These are phyloP conservation scores for Clonostachys rhizophaga DNA, from an alignment of 2,329 filamentous ascomycete genomes.

Conservation along the genomic window DNA sequence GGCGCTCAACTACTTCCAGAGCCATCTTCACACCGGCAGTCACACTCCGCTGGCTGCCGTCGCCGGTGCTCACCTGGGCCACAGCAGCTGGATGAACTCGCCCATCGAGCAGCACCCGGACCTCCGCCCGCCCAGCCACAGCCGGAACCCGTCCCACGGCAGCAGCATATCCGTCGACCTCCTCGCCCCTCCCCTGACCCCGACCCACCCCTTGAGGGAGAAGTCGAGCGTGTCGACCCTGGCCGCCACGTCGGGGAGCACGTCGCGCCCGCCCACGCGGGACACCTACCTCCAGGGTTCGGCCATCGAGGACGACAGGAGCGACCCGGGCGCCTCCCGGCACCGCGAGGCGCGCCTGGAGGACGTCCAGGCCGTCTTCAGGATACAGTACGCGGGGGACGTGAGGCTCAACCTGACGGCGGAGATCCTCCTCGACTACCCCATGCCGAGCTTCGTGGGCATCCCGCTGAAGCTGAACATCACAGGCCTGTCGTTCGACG, in stretches of 20 bases:
- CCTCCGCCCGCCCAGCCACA: constrained; percentile 19
- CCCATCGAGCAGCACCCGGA: constrained; percentile 9
- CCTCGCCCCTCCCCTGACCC: constrained; percentile 11
- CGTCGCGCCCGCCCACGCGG: constrained; percentile 53
- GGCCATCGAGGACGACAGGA: constrained; percentile 30
- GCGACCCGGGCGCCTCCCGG: constrained; percentile 10
- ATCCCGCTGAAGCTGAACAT: constrained; percentile 94
- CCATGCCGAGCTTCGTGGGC: constrained; percentile 96
- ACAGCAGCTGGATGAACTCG: constrained; percentile 25
- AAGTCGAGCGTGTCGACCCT: constrained; percentile 61
- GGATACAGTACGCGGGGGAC: constrained; percentile 84
- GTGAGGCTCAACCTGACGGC: constrained; percentile 85
- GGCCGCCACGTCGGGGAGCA: constrained; percentile 46
- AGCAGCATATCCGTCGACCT: constrained; percentile 43
- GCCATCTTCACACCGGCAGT: constrained; percentile 70
- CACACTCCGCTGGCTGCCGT: constrained; percentile 78
- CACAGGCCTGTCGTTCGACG: constrained; percentile 91
- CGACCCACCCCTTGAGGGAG: constrained; percentile 41
- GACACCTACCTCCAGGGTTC: constrained; percentile 35
- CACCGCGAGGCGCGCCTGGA: constrained; percentile 69
- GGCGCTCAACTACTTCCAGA: constrained; percentile 79
- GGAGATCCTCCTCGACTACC: constrained; percentile 94
- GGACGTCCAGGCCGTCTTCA: constrained; percentile 89
- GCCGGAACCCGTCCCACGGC: constrained; percentile 38
- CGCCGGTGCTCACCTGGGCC: constrained; percentile 53